Base-by-base conservation (phyloP, 768 basidiomycete species). In the Sarcodon sp. region DNA sequence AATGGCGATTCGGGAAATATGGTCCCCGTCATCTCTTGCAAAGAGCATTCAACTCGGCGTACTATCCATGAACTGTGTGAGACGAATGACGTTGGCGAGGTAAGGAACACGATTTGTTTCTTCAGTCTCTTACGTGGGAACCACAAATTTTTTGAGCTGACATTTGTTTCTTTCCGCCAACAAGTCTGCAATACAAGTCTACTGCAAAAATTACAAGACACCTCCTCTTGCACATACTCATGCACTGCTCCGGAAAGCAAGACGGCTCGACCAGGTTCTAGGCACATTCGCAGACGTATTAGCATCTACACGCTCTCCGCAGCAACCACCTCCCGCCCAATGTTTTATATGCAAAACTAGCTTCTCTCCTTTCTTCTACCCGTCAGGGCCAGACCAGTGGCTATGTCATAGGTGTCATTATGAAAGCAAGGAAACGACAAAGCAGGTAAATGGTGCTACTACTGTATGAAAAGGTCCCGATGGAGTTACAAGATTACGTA, bases 151-250 rank as follows among this genome's bases (percentile, higher is more conserved):
- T 18, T 16, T 47, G 31, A 9, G 34, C 4, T 11, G 33, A 46
- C 33, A 43, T 15, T 33, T 11, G 43, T 15, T 18, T 16, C n/a
- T 35, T 12, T 38, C 15, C 34, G 54, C 35, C 16, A 35, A 46
- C 31, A 54, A 96, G 92, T 90, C 89, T 8, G 87, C 90, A 0
- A 72, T 97, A 15, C 90, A 96, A 65, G 79, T 87, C 10, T 98
- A 87, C 61, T 83, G 83, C 47, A 76, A 76, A 51, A 72, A 76
- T 9, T 93, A 91, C 70, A 98, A 98, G 63, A 83, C 83, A 56
- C 81, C 83, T 6, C 69, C 72, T 1, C 66, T 80, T 2, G 68
- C 69, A 10, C 80, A 86, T 55, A 80, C 88, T 1, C 90, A 94
- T 60, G 86, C 80, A 2, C 73, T 93, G 6, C 75, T 96, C 21